Evolutionary conservation across 2,329 filamentous ascomycete species (phyloP), one percentile per base, ranked within the genome.

Genomic region (Remersonia thermophila): DNA sequence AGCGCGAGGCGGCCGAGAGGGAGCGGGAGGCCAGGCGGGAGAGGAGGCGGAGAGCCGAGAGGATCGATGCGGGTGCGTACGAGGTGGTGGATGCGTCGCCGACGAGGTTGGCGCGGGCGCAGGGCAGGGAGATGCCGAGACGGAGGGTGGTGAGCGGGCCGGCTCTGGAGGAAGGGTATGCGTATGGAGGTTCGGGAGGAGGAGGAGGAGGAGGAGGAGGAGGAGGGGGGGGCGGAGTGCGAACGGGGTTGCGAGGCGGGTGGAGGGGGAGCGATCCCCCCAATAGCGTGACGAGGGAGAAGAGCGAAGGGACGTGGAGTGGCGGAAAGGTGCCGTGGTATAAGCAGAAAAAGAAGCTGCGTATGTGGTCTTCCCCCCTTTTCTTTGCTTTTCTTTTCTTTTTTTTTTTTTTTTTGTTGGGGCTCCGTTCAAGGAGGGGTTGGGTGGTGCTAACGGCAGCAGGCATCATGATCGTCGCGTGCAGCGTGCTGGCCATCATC

Each of bases 291-390:
- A 7, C 20, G 23, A 28, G 25, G 15, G 58, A 67, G 50, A 66
- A 71, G 55, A 60, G 69, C 55, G 57, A 9, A 6, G 20, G 20
- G n/a, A n/a, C n/a, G 20, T 23, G 20, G 20, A 28, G 7, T 7
- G 27, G 65, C 45, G 56, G 51, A 36, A 61, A 57, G 38, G 63
- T 59, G 46, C 43, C 43, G 14, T 46, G 43, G 43, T 43, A 46
- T 30, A 66, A 64, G 50, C 66, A 61, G 46, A 73, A 66, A 51
- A 78, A 80, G 57, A 73, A 72, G 48, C 67, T 76, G 45, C 71
- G 74, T 78, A 52, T 53, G 71, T 63, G n/a, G 23, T 49, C 3
- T 40, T n/a, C 51, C 52, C 44, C 7, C 16, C n/a, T n/a, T n/a
- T n/a, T n/a, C n/a, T n/a, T n/a, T n/a, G n/a, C n/a, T n/a, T n/a